Evolutionary conservation across 768 basidiomycete genomes (phyloP).

Genomic region (Pleurotus citrinopileatus): DNA sequence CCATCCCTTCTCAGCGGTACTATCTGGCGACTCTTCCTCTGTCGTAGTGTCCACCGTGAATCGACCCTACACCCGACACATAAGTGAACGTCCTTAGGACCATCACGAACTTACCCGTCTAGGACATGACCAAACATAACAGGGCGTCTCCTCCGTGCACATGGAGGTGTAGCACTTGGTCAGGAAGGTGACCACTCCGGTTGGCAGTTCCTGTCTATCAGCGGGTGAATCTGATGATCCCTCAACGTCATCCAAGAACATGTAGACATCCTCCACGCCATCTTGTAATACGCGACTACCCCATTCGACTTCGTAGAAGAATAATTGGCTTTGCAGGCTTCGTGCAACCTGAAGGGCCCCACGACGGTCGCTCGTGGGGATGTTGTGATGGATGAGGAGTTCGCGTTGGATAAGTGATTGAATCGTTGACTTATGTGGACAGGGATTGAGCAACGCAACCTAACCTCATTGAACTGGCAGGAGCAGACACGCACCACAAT

Average conservation of each 20-base stretch:
- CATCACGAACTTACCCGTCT: slow-evolving; percentile 54
- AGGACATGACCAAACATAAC: slow-evolving; percentile 84
- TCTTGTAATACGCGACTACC: slow-evolving; percentile 78
- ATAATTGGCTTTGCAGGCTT: slow-evolving; percentile 87
- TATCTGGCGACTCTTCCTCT: slow-evolving; percentile 29
- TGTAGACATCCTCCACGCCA: slow-evolving; percentile 90
- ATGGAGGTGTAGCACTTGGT: slow-evolving; percentile 89
- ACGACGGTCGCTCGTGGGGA: slow-evolving; percentile 74
- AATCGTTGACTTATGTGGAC: slow-evolving; percentile 68
- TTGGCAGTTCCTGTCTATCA: slow-evolving; percentile 73
- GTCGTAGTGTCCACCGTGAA: slow-evolving; percentile 24
- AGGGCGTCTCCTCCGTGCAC: slow-evolving; percentile 76
- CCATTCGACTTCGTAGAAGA: slow-evolving; percentile 98
- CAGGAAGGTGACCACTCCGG: slow-evolving; percentile 85
- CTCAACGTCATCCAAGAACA: slow-evolving; percentile 83
- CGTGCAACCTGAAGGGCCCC: slow-evolving; percentile 87
- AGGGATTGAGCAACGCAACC: not conserved
- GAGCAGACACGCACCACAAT: slow-evolving; percentile 66
- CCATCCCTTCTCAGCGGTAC: slow-evolving; percentile 34
- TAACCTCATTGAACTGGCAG: not conserved
- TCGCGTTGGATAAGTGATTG: slow-evolving; percentile 86
- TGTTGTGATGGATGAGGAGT: slow-evolving; percentile 69
- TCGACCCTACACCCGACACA: slow-evolving; percentile 23
- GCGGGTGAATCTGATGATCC: slow-evolving; percentile 56
- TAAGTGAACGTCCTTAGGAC: not conserved